A percentile compares a stretch with the other conserved stretches of the same genome.
phyloP scores from a whole-genome alignment of 78 protist species.

The Diacronema lutheri region DNA sequence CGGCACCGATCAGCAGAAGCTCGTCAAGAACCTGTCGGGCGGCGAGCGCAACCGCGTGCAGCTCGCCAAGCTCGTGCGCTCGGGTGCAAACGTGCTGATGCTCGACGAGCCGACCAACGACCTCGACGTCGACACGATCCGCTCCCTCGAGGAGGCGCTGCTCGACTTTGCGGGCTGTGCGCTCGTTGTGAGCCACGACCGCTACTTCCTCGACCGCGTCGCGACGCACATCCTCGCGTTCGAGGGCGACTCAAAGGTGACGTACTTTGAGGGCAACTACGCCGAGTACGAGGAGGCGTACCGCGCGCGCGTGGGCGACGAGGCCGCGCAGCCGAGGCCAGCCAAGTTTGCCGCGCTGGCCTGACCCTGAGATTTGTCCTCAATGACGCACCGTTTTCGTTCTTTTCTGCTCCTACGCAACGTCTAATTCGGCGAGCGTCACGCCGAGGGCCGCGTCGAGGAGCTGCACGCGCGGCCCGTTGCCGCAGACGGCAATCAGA shows the following conservation, averaged over 20 bases:
- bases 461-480: too few relatives aligned
- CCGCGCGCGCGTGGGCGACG: neutral
- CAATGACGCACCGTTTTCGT: too few relatives aligned
- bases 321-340: neutral
- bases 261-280: slow-evolving; percentile 18
- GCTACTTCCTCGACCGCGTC: slow-evolving; percentile 46
- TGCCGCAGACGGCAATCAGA: too few relatives aligned
- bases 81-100: slow-evolving; percentile 11
- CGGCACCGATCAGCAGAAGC: slow-evolving; percentile 22
- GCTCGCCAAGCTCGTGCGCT: slow-evolving; percentile 26
- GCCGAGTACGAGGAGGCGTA: slow-evolving; percentile 15
- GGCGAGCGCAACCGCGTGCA: slow-evolving; percentile 58
- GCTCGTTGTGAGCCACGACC: slow-evolving; percentile 42
- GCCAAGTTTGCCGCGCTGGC: neutral
- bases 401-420: too few relatives aligned
- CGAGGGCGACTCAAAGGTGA: slow-evolving; percentile 24
- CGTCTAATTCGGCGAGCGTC: too few relatives aligned
- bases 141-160: slow-evolving; percentile 48
- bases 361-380: too few relatives aligned
- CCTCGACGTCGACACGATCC: slow-evolving; percentile 48
- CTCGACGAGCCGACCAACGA: slow-evolving; percentile 57
- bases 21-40: slow-evolving; percentile 22
- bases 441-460: too few relatives aligned
- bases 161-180: slow-evolving; percentile 38
- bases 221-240: slow-evolving; percentile 44